Base-by-base conservation (phyloP, 805 yeast genomes). In the Ogataea chonburiensis region DNA sequence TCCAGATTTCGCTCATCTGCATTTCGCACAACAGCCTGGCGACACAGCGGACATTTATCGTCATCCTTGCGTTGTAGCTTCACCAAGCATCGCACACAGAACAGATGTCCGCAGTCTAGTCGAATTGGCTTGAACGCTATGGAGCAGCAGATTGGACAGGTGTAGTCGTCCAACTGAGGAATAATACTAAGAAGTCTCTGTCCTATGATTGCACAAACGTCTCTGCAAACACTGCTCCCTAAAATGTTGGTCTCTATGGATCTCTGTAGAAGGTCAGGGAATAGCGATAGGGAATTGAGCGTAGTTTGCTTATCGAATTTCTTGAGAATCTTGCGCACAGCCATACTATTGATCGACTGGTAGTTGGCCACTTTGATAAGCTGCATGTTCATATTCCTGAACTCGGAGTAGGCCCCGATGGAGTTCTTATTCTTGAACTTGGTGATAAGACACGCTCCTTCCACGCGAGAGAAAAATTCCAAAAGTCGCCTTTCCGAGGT, bases 151-250 rank as follows among this genome's bases (percentile, higher is more conserved):
- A 83, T 76, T 1, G 89, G 86, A 53, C 93, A 83, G 2, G 76
- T 63, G 50, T 81, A 83, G 54, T 84, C 91, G 31, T 83, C 89
- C 4, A 84, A 60, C 54, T 81, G 89, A 2, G 93, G 93, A 1
- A 81, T 63, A 2, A 83, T 57, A 18, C 71, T 67, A 23, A 83
- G 56, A 12, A 83, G 57, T 17, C 75, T 66, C 16, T 64, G 65
- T 19, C 80, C 71, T 21, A 83, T 76, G 18, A 79, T 67, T 23
- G 60, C 67, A 50, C 82, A 78, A 16, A 79, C 67, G 14, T 71
- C 66, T 45, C 69, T 71, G 0, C 81, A 73, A 28, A 80, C 56
- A 6, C 79, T 71, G 13, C 50, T 48, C 17, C 46, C 42, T 24
- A 56, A 17, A 6, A 56, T 45, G 25, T 52, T 47, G 12, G 47